phyloP scores from a whole-genome alignment of 2,329 filamentous ascomycete species.

The Aspergillus ibericus region DNA sequence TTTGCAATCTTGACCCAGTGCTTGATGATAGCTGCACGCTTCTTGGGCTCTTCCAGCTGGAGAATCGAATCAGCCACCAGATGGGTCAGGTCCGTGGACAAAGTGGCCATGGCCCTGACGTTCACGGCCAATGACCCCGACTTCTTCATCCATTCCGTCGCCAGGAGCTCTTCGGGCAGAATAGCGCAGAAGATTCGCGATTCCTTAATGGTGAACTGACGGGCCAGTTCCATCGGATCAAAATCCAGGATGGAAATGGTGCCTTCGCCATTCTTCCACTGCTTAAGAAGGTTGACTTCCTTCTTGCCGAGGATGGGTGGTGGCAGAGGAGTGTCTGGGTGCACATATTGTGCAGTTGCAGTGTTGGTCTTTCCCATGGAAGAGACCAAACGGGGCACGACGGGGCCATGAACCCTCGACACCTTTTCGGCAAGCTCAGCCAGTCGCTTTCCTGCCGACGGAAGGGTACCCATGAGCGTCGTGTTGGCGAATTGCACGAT shows the following conservation, averaged over 20 bases:
- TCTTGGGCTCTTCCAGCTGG: slow-evolving; percentile 85
- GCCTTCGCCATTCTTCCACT: slow-evolving; percentile 71
- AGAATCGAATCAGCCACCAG: slow-evolving; percentile 92
- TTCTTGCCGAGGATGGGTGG: slow-evolving; percentile 70
- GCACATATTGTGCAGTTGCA: slow-evolving; percentile 68
- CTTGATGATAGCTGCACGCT: slow-evolving; percentile 85
- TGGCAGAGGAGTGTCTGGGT: slow-evolving; percentile 71
- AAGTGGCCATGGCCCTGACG: slow-evolving; percentile 87
- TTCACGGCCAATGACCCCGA: slow-evolving; percentile 76
- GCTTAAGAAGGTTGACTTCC: slow-evolving; percentile 69
- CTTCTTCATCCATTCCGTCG: slow-evolving; percentile 92
- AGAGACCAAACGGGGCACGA: slow-evolving; percentile 80
- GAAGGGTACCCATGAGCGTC: slow-evolving; percentile 67
- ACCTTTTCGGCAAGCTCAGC: slow-evolving; percentile 79
- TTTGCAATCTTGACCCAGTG: slow-evolving; percentile 96
- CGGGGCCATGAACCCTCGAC: slow-evolving; percentile 66
- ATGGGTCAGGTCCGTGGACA: slow-evolving; percentile 91
- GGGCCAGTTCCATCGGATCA: slow-evolving; percentile 83
- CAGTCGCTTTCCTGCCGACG: slow-evolving; percentile 77
- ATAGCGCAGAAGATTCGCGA: slow-evolving; percentile 91
- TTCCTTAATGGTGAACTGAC: slow-evolving; percentile 89
- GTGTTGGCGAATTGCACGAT: slow-evolving; percentile 79
- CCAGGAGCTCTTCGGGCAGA: slow-evolving; percentile 85
- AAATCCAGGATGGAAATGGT: slow-evolving; percentile 81
- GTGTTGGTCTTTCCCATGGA: slow-evolving; percentile 87